Conservation (phyloP, 495 filamentous ascomycete species). For the Neurospora sp. region DNA sequence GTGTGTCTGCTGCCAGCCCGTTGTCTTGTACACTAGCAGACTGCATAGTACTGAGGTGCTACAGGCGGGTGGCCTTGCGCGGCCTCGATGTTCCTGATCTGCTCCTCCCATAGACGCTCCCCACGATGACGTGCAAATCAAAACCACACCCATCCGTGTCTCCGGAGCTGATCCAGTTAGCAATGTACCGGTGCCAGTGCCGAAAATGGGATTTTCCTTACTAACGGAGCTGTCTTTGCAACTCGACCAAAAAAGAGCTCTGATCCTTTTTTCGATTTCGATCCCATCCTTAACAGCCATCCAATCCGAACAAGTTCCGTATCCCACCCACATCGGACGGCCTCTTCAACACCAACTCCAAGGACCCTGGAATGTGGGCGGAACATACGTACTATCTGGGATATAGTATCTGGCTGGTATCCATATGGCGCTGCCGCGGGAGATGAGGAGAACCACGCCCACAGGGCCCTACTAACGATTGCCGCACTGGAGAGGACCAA, state of each 20-base stretch:
- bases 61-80: neutral
- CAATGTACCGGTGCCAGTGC: neutral
- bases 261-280: neutral
- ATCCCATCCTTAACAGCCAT: neutral
- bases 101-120: neutral
- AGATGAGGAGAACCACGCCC: neutral
- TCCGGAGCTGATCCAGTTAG: neutral
- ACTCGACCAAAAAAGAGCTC: neutral
- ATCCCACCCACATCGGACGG: neutral
- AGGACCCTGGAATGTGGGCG: neutral
- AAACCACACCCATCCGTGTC: neutral
- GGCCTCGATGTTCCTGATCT: neutral
- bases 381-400: neutral
- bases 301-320: neutral
- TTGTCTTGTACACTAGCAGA: neutral
- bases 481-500: neutral
- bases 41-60: neutral
- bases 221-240: neutral
- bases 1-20: neutral
- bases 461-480: neutral
- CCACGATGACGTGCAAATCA: neutral
- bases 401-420: neutral
- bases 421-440: neutral
- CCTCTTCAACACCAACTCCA: neutral
- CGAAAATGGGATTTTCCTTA: neutral